Base-by-base conservation (phyloP, 768 basidiomycete species). In the Pleurotus citrinopileatus region DNA sequence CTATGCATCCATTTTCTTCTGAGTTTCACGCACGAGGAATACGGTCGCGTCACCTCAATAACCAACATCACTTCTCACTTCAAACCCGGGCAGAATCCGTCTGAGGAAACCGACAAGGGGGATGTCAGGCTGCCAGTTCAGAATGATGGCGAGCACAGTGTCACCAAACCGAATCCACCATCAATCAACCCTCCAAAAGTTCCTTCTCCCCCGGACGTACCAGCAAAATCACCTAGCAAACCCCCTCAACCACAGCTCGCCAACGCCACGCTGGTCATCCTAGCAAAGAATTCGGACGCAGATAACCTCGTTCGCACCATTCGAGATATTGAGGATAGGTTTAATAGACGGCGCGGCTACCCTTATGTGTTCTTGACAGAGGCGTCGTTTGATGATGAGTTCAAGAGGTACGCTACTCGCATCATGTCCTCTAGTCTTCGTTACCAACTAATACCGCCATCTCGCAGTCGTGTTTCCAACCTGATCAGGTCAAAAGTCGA, bases 311-410 rank as follows among this genome's bases (percentile, higher is more conserved):
- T 88, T 46, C 70, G 71, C 32, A 87, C 84, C 57, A 83, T 94
- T 60, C 79, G 79, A 57, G 81, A 88, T 66, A 70, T 93, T 56
- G 94, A 96, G 70, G 82, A 88, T 57, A 71, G 84, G 36, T 94
- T 94, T 73, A 97, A 97, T 69, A 72, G 75, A 38, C 79, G 76
- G 55, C 88, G 81, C 59, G 76, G 79, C 19, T 96, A 97, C 62
- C 91, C 92, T 3, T 96, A 90, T 67, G 86, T 93, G 19, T 89
- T 97, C 70, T 73, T 98, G 38, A 40, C 23, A 10, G 45, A 47
- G 23, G n/a, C 26, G 9, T 17, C 26, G n/a, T 47, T 47, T 6
- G 45, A 32, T 2, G 45, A 27, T 29, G 45, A 47, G 10, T 47
- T 47, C 15, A 47, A 47, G n/a, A 47, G 17, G 45, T 47, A 19